Base-by-base conservation (phyloP, 2,329 filamentous ascomycete species). In the Penicillium sp. region DNA sequence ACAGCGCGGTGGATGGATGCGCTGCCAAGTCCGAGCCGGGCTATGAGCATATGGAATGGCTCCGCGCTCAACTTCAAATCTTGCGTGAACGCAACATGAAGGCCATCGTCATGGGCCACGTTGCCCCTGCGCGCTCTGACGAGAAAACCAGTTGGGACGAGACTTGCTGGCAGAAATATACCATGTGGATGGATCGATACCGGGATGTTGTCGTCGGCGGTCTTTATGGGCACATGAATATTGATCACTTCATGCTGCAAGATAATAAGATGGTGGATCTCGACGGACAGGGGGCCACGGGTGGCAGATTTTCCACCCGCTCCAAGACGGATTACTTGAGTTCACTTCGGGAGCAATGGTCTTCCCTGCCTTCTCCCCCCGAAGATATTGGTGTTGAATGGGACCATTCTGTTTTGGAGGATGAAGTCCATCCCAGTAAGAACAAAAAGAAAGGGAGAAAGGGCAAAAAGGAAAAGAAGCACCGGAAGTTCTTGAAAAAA, bases 111-210 rank as follows among this genome's bases (percentile, higher is more conserved):
- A 93, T 85, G 53, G 90, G 92, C 2, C 92, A 98, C 63, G 88
- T 98, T 3, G 89, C 92, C 1, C 92, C 92, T 0, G 90, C 89
- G 1, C 75, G 89, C 44, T 92, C 89, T 1, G 75, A 79, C 23
- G 83, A 80, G 65, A 96, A 96, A 71, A 77, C 79, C 55, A 80
- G 79, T 45, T 98, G 92, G 92, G 88, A 95, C 50, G 90, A 96
- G 70, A 88, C 85, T 0, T 98, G 92, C 67, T 98, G 90, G 89
- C 90, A 95, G 61, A 95, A 94, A 61, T 98, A 95, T 64, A 84
- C 87, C 0, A 69, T 96, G 3, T 96, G 89, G 87, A 69, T 90
- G 55, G 77, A 80, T 51, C 87, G 93, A 61, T 98, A 88, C 63
- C 84, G 92, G 22, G 92, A 98, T 61, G 82, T 98, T 25, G 74